Conservation (phyloP, 2,329 filamentous ascomycete genomes). For the Pseudocercospora eumusae region DNA sequence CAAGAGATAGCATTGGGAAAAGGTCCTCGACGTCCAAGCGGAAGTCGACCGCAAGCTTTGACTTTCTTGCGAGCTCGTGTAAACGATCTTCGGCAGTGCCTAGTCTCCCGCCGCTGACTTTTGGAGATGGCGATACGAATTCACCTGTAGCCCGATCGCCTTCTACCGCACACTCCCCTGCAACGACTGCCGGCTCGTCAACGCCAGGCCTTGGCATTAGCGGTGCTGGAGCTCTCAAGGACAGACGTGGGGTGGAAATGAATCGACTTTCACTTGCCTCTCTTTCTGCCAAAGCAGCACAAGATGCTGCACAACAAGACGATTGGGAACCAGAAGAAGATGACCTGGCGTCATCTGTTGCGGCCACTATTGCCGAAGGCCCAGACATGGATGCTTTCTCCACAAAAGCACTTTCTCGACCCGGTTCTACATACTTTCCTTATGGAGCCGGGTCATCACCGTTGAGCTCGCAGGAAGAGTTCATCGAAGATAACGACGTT, state of each 20-base stretch:
- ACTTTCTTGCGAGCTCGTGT: conserved; percentile 4
- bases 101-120: conserved; percentile 16
- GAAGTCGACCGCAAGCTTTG: conserved; percentile 14
- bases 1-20: conserved; percentile 1
- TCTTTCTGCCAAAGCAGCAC: conserved; percentile 20
- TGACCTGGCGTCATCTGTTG: conserved; percentile 29
- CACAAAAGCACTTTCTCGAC: conserved; percentile 20
- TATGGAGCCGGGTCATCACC: conserved; percentile 10
- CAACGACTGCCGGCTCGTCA: conserved; percentile 5
- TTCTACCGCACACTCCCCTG: not conserved
- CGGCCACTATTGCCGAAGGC: conserved; percentile 27
- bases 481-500: conserved; percentile 26
- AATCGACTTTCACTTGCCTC: conserved; percentile 23
- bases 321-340: conserved; percentile 20
- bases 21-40: conserved; percentile 3
- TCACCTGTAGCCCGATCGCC: not conserved
- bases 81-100: conserved; percentile 18
- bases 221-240: conserved; percentile 9
- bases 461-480: conserved; percentile 12
- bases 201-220: conserved; percentile 20
- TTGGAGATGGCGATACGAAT: conserved; percentile 8
- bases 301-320: conserved; percentile 42
- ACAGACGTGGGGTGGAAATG: conserved; percentile 14
- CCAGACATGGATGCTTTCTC: conserved; percentile 30
- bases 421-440: conserved; percentile 21